These are phyloP conservation scores for Lodderomyces theae DNA, from an alignment of 1,139 yeast genomes.

Conservation along the genomic window DNA sequence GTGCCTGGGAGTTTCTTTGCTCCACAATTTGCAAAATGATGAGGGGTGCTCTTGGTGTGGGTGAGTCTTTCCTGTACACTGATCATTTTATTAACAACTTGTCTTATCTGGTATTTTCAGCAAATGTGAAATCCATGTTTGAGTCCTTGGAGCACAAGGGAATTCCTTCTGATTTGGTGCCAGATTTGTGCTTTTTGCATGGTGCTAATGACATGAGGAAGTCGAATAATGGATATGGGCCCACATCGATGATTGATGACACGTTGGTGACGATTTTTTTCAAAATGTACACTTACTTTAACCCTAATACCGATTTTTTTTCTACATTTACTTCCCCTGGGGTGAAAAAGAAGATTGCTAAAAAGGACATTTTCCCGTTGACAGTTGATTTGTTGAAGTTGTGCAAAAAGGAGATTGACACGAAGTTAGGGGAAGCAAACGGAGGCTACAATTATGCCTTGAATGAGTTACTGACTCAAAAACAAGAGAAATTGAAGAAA, in stretches of 20 bases:
- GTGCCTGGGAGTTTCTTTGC: constrained; percentile 64
- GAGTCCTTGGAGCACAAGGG: constrained; percentile 29
- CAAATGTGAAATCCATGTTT: constrained; percentile 35
- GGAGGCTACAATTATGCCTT: constrained; percentile 33
- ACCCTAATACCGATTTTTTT: constrained; percentile 12
- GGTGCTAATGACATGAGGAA: constrained; percentile 65
- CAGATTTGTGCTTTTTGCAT: constrained; percentile 43
- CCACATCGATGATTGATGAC: constrained; percentile 77
- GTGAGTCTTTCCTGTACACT: constrained; percentile 50
- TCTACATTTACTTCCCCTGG: constrained; percentile 19
- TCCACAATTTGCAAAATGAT: constrained; percentile 48
- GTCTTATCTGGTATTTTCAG: constrained; percentile 44
- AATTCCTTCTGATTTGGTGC: constrained; percentile 27
- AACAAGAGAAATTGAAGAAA: constrained; percentile 1
- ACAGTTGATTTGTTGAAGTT: constrained; percentile 34
- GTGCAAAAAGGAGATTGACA: constrained; percentile 32
- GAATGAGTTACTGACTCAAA: constrained; percentile 2
- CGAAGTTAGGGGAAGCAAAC: constrained; percentile 28
- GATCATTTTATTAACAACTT: constrained; percentile 52
- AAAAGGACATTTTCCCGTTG: constrained; percentile 44
- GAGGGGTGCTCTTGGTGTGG: constrained; percentile 44
- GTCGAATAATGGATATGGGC: constrained; percentile 77
- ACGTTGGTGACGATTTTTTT: constrained; percentile 63
- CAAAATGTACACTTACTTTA: constrained; percentile 36
- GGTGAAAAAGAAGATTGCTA: constrained; percentile 42